phyloP scores from a whole-genome alignment of 2,329 filamentous ascomycete genomes.

The Neopestalotiopsis sp. region DNA sequence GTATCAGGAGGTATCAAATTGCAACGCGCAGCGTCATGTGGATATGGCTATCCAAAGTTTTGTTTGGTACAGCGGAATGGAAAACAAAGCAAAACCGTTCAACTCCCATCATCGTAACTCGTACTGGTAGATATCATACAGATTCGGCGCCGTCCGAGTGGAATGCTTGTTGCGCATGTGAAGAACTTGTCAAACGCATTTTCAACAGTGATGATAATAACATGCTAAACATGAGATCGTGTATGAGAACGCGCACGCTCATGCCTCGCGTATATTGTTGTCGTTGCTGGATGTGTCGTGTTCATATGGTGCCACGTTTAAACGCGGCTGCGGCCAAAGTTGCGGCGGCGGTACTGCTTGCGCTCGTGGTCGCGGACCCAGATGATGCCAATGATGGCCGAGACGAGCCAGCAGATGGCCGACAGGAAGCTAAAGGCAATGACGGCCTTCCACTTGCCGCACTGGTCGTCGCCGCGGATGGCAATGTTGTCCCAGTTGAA shows the following conservation, averaged over 20 bases:
- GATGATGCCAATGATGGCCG: constrained; percentile 61
- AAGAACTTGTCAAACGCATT: too few species aligned
- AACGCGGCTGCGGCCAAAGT: constrained; percentile 34
- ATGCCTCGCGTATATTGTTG: background rate
- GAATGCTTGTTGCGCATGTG: background rate
- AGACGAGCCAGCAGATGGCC: constrained; percentile 73
- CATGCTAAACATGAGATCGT: background rate
- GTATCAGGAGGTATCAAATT: constrained; percentile 8
- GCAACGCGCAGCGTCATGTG: background rate
- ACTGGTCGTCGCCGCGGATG: constrained; percentile 55
- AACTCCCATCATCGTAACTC: constrained; percentile 4
- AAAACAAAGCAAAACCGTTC: background rate
- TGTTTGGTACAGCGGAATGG: background rate
- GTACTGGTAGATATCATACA: background rate
- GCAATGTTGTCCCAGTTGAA: constrained; percentile 66
- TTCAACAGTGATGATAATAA: background rate
- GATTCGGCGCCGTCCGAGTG: background rate
- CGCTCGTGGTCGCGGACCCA: constrained; percentile 54
- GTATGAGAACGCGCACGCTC: background rate
- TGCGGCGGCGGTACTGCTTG: constrained; percentile 36
- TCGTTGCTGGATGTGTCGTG: too few species aligned
- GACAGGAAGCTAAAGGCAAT: constrained; percentile 76
- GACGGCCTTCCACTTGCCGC: constrained; percentile 72
- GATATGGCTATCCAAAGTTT: background rate
- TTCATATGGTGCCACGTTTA: constrained; percentile 21